Evolutionary conservation across 352 stramenopile species (phyloP), one percentile per base, ranked within the genome.

Genomic region (Phytophthora nicotianae): DNA sequence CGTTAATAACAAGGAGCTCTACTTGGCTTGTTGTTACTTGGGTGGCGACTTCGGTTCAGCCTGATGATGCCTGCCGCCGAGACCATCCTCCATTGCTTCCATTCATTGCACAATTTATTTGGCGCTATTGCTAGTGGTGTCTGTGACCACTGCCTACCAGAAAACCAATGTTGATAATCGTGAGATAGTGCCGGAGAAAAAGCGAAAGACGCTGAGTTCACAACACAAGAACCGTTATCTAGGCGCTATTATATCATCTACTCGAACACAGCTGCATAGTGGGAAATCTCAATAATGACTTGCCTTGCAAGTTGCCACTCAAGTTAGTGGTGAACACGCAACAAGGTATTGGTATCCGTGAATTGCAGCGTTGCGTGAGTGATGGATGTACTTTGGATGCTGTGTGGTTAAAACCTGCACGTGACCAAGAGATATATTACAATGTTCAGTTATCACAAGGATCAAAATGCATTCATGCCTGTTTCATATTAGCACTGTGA

Each of bases 31-130:
- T 32, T 52, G 27, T 35, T 26, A 19, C 13, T 7, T 56, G 17
- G 27, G 41, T 45, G 50, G 21, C 57, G 20, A 29, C 37, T 56
- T 70, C 62, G 8, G 60, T 53, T 58, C 60, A 68, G 60, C 45
- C 43, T 68, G 6, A 3, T 11, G 24, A 24, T n/a, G 35, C 13
- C 41, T 55, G 43, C 49, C 52, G 23, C 19, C 21, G 20, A 47
- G 13, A 20, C 11, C 17, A 62, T 37, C 27, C 38, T 33, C 19
- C 19, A n/a, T n/a, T n/a, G n/a, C n/a, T n/a, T 52, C 54, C 47
- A 52, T 45, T 65, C 54, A 40, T 14, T 40, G 13, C 13, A 47
- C 29, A 48, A 47, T 26, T 24, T 60, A 51, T 8, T 46, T 43
- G 42, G 23, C 37, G 46, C 46, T 64, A 68, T 37, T 59, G 47